phyloP scores from a whole-genome alignment of 2,329 filamentous ascomycete species.

The Aspergillus felis region DNA sequence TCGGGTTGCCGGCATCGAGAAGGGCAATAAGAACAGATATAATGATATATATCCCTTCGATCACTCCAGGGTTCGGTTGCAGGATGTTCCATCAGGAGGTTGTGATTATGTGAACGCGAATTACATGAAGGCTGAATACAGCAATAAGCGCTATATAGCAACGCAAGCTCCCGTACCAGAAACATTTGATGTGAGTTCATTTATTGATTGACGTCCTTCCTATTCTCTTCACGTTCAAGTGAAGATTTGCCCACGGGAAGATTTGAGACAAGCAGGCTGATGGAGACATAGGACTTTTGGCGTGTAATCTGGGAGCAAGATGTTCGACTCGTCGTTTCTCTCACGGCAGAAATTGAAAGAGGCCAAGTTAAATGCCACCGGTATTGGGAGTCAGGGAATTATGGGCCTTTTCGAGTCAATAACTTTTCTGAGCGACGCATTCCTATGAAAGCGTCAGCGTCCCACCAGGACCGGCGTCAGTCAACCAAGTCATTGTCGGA shows the following conservation, averaged over 20 bases:
- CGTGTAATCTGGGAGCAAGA: conserved; percentile 96
- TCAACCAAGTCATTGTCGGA: conserved; percentile 22
- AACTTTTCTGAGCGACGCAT: conserved; percentile 77
- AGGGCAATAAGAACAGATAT: conserved; percentile 92
- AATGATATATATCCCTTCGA: conserved; percentile 98
- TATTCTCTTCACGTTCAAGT: neutral
- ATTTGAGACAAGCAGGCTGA: neutral
- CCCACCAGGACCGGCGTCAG: conserved; percentile 38
- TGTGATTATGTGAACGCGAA: conserved; percentile 98
- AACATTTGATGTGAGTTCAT: conserved; percentile 72
- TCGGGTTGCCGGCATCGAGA: conserved; percentile 86
- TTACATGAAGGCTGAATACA: conserved; percentile 72
- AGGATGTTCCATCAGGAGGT: conserved; percentile 60
- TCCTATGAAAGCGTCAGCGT: conserved; percentile 62
- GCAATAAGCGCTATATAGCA: conserved; percentile 90
- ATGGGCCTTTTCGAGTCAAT: conserved; percentile 72
- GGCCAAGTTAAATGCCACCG: conserved; percentile 92
- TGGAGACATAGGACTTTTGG: conserved; percentile 77
- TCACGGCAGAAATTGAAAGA: conserved; percentile 90
- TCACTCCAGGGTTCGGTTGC: conserved; percentile 79
- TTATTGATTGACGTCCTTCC: neutral
- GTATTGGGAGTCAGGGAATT: conserved; percentile 80
- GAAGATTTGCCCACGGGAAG: neutral
- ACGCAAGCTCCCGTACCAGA: conserved; percentile 89
- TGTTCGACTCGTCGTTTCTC: conserved; percentile 89